Evolutionary conservation across 352 stramenopile species (phyloP), one percentile per base, ranked within the genome.

Genomic region (Globisporangium okanoganense): DNA sequence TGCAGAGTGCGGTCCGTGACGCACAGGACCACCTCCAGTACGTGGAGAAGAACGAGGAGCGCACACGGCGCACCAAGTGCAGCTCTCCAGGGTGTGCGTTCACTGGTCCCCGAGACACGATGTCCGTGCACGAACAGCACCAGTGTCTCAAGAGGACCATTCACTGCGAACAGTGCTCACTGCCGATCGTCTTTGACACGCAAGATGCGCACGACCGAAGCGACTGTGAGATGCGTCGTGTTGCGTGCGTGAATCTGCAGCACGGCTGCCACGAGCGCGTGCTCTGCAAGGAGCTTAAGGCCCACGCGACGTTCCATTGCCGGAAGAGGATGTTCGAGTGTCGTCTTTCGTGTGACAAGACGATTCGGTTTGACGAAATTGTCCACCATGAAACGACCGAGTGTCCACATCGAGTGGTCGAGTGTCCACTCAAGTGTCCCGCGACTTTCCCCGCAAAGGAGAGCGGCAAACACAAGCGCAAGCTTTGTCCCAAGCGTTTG

Each of bases 121-220:
- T 94, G 13, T 50, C 70, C 0, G 70, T 66, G 4, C 84, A 94
- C 44, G 79, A 94, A 58, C 66, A 72, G 2, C 69, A 88, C 33
- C 71, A 86, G 25, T 94, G 82, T 36, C 16, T 55, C 1, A 85
- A 82, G 38, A 75, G 84, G 12, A 63, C 33, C 0, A 66, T 91
- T 22, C 63, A 67, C 12, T 94, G 84, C 44, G 84, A 88, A 12
- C 70, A 63, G 14, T 94, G 84, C 43, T 35, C 58, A 14, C 24
- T 59, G 0, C 31, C 50, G 1, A 62, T 88, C 9, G 63, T 75
- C 16, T 79, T 77, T 51, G 75, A 83, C 56, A 53, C 71, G 2
- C 70, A 74, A 16, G 43, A 53, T 12, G 45, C 49, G 5, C 80
- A 88, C 36, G 66, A 86, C 22, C 40, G 51, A 0, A 40, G 62